Evolutionary conservation across 352 stramenopile species (phyloP), one percentile per base, ranked within the genome.

Genomic region (Phytophthora capsici): DNA sequence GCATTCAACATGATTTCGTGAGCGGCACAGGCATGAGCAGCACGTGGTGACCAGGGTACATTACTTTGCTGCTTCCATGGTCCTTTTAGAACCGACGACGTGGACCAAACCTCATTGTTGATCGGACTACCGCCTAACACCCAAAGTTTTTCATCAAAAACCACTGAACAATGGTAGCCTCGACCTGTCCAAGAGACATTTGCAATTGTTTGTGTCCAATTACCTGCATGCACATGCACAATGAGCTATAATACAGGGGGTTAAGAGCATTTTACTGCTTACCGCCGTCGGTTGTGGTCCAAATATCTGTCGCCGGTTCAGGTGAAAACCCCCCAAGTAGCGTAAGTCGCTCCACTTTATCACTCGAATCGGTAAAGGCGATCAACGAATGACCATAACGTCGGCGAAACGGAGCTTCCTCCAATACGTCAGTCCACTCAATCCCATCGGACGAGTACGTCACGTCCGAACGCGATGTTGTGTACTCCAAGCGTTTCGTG

Each of bases 101-200:
- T 89, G 4, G 72, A 86, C 84, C 85, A 95, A 36, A 95, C 83
- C 14, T 92, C 78, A 63, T 91, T 93, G 57, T 86, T 91, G 14
- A 93, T 57, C n/a, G 86, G 86, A 61, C 76, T 93, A 1, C 86
- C 86, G 8, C 84, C 86, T n/a, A 93, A 68, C 17, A 95, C 60
- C 69, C 81, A 93, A 4, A 93, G 46, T 25, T 75, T 73, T n/a
- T 48, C 56, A 32, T 84, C 53, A 56, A 91, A 92, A 1, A 73
- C 71, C 4, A 90, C 76, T 3, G 86, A 73, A 67, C 86, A 95
- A 63, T 95, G 86, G 57, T 86, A 93, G 12, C 83, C 86, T 36
- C 86, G 71, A 16, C 84, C 84, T 23, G 70, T 2, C 84, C 84
- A 95, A 3, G 84, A 78, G 46, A 59, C 49, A 28, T 37, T 41